These are phyloP conservation scores for Nitzschia putrida DNA, from an alignment of 108 stramenopile species.

Conservation along the genomic window DNA sequence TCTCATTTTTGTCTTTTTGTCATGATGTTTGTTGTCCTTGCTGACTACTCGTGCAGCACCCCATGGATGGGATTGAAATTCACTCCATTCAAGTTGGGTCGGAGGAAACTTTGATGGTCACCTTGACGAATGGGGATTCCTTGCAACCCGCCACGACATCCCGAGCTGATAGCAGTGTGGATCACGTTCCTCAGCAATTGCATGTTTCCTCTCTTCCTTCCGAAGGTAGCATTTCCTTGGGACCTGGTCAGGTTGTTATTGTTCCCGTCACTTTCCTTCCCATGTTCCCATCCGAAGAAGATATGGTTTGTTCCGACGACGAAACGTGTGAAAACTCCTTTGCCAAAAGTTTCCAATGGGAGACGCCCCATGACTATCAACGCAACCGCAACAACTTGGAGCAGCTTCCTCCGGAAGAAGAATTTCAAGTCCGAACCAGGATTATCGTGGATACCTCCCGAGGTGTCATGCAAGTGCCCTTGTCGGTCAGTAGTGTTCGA, in stretches of 20 bases:
- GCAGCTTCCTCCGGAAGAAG: slow-evolving; percentile 18
- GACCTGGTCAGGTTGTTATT: slow-evolving; percentile 49
- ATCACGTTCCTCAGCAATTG: slow-evolving; percentile 38
- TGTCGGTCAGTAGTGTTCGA: slow-evolving; percentile 36
- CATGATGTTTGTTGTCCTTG: not conserved
- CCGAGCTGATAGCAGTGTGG: not conserved
- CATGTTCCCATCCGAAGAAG: slow-evolving; percentile 35
- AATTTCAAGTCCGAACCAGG: slow-evolving; percentile 43
- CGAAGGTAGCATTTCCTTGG: slow-evolving; percentile 35
- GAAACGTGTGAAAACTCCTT: too few relatives aligned
- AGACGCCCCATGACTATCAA: not conserved
- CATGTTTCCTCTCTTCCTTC: slow-evolving; percentile 36
- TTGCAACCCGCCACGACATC: too few relatives aligned
- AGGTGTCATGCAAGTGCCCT: slow-evolving; percentile 34
- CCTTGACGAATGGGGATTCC: too few relatives aligned
- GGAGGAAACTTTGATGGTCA: slow-evolving; percentile 39
- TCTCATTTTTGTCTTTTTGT: too few relatives aligned
- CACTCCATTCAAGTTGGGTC: slow-evolving; percentile 40
- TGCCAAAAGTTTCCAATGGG: not conserved
- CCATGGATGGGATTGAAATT: slow-evolving; percentile 37
- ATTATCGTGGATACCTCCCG: slow-evolving; percentile 45
- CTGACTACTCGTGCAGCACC: too few relatives aligned
- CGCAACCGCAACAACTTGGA: slow-evolving; percentile 5
- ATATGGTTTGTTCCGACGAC: too few relatives aligned
- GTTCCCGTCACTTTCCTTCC: slow-evolving; percentile 56